phyloP scores from a whole-genome alignment of 352 stramenopile species.

The Phytophthora pini region DNA sequence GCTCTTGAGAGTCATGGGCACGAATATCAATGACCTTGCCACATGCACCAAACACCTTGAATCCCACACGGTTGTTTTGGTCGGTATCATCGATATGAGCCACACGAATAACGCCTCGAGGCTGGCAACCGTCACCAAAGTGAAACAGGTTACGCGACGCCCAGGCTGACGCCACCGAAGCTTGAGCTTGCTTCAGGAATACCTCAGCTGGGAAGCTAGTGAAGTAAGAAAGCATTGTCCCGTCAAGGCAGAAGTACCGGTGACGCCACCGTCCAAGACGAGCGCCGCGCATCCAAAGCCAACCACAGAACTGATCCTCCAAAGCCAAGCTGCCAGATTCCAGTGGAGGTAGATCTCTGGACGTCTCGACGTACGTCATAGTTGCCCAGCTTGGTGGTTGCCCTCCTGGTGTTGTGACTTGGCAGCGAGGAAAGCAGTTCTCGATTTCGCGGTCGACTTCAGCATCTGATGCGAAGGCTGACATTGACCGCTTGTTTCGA shows the following conservation, averaged over 20 bases:
- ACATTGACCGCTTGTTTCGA: constrained; percentile 18
- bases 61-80: constrained; percentile 55
- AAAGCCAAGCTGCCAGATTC: constrained; percentile 51
- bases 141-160: constrained; percentile 43
- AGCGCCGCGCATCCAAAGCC: constrained; percentile 80
- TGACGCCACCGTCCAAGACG: constrained; percentile 72
- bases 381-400: constrained; percentile 36
- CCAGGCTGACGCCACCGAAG: constrained; percentile 31
- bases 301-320: constrained; percentile 81
- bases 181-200: constrained; percentile 65
- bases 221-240: constrained; percentile 75
- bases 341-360: constrained; percentile 47
- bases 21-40: constrained; percentile 77
- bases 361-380: constrained; percentile 39
- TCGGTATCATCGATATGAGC: constrained; percentile 74
- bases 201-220: constrained; percentile 75
- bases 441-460: constrained; percentile 32
- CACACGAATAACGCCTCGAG: constrained; percentile 70
- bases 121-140: constrained; percentile 61
- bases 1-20: constrained; percentile 61
- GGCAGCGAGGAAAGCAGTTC: constrained; percentile 24
- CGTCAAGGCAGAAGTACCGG: constrained; percentile 78
- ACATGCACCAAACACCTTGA: constrained; percentile 75
- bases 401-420: constrained; percentile 11
- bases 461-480: constrained; percentile 23